Conservation (phyloP, 2,329 filamentous ascomycete species). For the Stachybotrys chartarum region DNA sequence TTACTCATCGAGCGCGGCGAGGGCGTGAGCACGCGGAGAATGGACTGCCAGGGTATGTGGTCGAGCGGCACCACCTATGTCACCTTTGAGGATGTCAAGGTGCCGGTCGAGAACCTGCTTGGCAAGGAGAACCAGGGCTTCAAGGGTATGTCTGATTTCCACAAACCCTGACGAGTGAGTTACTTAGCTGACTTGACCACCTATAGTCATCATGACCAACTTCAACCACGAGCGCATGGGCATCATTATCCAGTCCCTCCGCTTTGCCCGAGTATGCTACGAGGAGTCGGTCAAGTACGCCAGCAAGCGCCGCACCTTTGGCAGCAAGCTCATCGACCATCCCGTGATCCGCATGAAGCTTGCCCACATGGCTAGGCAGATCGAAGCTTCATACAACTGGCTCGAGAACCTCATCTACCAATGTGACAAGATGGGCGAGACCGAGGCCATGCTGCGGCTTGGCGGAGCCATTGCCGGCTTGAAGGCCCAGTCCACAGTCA, state of each 20-base stretch:
- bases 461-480: constrained; percentile 89
- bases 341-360: constrained; percentile 97
- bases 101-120: constrained; percentile 96
- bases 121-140: constrained; percentile 98
- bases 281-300: constrained; percentile 96
- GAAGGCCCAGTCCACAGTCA: constrained; percentile 89
- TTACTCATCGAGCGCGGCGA: constrained; percentile 87
- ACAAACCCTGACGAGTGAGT: not conserved
- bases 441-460: constrained; percentile 91
- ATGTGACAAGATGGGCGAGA: constrained; percentile 86
- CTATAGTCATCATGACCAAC: constrained; percentile 90
- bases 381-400: constrained; percentile 96
- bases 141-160: constrained; percentile 47
- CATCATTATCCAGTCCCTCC: constrained; percentile 94
- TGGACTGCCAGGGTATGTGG: constrained; percentile 99
- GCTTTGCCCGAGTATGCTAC: constrained; percentile 94
- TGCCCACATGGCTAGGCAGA: constrained; percentile 95
- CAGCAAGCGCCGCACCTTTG: constrained; percentile 94
- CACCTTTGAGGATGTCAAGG: constrained; percentile 98
- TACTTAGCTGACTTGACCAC: constrained; percentile 7
- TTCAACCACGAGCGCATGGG: constrained; percentile 99
- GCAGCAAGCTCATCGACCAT: constrained; percentile 93
- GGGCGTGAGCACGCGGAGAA: constrained; percentile 85
- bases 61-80: constrained; percentile 93
- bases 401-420: constrained; percentile 93